A percentile compares a stretch with the other conserved stretches of the same genome.
Evolutionary conservation across 495 filamentous ascomycete genomes (phyloP).

Genomic region (Rostrohypoxylon terebratum): DNA sequence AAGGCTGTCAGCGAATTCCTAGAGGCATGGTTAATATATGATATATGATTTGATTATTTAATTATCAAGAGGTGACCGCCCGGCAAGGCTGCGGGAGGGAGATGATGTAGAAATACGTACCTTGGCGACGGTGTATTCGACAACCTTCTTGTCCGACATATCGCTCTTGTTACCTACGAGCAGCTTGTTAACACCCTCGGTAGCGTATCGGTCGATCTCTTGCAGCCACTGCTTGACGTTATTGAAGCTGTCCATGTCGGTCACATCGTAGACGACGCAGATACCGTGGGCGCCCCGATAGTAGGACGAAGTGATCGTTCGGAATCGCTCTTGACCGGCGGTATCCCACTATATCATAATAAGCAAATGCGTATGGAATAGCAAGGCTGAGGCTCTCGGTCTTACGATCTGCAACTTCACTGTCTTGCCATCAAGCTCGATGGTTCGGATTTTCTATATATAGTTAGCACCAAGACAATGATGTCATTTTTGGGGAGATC

Average conservation of each 20-base stretch:
- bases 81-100: background rate
- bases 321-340: slow-evolving; percentile 98
- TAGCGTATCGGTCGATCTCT: slow-evolving; percentile 98
- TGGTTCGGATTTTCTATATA: slow-evolving; percentile 96
- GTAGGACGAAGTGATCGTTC: slow-evolving; percentile 99
- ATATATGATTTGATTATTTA: slow-evolving; percentile 15
- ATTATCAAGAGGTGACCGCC: slow-evolving; percentile 24
- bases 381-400: slow-evolving; percentile 10
- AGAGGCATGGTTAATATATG: slow-evolving; percentile 32
- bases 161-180: slow-evolving; percentile 99
- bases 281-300: slow-evolving; percentile 98
- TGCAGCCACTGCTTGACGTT: slow-evolving; percentile 99
- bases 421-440: slow-evolving; percentile 98
- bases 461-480: slow-evolving; percentile 40
- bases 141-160: slow-evolving; percentile 99
- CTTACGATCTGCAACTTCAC: slow-evolving; percentile 99
- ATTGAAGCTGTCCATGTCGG: slow-evolving; percentile 99
- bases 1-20: slow-evolving; percentile 99
- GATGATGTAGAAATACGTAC: slow-evolving; percentile 60
- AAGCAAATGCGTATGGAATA: slow-evolving; percentile 22
- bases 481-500: background rate
- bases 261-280: slow-evolving; percentile 99
- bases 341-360: slow-evolving; percentile 86
- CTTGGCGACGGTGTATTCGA: slow-evolving; percentile 99
- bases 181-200: slow-evolving; percentile 98